A percentile compares a stretch with the other conserved stretches of the same genome.
These are phyloP conservation scores for Phaeoacremonium minimum DNA, from an alignment of 2,329 filamentous ascomycete species.

Conservation along the genomic window DNA sequence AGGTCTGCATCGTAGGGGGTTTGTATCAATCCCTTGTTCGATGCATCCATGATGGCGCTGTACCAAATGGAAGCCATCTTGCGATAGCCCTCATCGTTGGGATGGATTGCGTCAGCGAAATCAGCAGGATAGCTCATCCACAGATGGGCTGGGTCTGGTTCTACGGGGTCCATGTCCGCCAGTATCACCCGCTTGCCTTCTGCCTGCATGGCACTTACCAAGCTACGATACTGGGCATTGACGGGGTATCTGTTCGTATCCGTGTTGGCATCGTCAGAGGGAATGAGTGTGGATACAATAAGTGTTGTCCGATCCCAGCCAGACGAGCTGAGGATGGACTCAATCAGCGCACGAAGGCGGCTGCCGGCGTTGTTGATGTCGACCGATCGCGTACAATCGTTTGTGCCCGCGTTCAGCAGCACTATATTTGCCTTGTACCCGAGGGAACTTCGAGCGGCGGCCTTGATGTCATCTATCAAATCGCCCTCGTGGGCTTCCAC, in stretches of 20 bases:
- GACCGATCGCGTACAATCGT: slow-evolving; percentile 16
- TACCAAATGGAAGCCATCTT: slow-evolving; percentile 16
- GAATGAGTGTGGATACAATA: slow-evolving; percentile 25
- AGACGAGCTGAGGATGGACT: slow-evolving; percentile 14
- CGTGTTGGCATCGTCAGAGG: slow-evolving; percentile 6
- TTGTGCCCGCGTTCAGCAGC: slow-evolving; percentile 25
- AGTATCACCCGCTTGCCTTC: slow-evolving; percentile 2
- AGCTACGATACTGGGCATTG: slow-evolving; percentile 3
- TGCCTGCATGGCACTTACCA: background rate
- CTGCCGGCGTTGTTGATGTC: slow-evolving; percentile 14
- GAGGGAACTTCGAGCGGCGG: background rate
- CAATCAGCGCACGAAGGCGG: slow-evolving; percentile 19
- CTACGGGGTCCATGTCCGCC: background rate
- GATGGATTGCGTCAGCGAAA: slow-evolving; percentile 14
- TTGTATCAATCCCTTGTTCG: slow-evolving; percentile 2
- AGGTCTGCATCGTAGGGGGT: slow-evolving; percentile 3
- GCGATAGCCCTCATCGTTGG: slow-evolving; percentile 12
- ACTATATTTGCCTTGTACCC: slow-evolving; percentile 14
- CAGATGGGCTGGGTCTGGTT: slow-evolving; percentile 1
- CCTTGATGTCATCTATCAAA: slow-evolving; percentile 9
- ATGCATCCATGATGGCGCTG: slow-evolving; percentile 3
- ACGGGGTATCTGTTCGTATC: background rate
- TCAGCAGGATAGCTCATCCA: slow-evolving; percentile 4
- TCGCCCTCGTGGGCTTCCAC: slow-evolving; percentile 7
- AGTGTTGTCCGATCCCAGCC: slow-evolving; percentile 17